These are phyloP conservation scores for Ustilago xerochloae DNA, from an alignment of 1,284 basidiomycete genomes.

Conservation along the genomic window DNA sequence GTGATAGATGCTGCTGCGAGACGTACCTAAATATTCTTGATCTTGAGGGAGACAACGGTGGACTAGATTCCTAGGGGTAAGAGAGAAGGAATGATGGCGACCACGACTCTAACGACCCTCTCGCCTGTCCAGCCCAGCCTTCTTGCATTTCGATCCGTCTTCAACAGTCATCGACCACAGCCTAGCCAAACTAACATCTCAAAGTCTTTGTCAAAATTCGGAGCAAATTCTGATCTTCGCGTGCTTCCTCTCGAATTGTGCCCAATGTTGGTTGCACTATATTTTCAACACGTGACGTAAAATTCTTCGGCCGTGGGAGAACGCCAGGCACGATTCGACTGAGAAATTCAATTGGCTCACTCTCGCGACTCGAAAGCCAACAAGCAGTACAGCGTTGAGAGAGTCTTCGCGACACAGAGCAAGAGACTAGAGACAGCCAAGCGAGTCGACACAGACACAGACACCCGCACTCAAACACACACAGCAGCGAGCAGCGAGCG, in stretches of 20 bases:
- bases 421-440: background rate
- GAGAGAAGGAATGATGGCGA: slow-evolving; percentile 37
- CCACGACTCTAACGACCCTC: slow-evolving; percentile 8
- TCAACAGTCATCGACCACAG: background rate
- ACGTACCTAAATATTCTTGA: slow-evolving; percentile 49
- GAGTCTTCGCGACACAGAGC: background rate
- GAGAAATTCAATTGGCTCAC: no score
- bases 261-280: no score
- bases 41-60: slow-evolving; percentile 49
- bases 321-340: no score
- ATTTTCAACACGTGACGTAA: no score
- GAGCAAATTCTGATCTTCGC: no score
- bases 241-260: no score
- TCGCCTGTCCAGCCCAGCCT: background rate
- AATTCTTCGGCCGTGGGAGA: no score
- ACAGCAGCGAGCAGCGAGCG: slow-evolving; percentile 4
- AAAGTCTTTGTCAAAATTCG: background rate
- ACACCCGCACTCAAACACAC: background rate
- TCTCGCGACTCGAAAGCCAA: background rate
- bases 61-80: slow-evolving; percentile 39
- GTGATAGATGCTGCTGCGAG: background rate
- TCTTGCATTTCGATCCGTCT: background rate
- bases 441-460: background rate
- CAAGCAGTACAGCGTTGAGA: no score
- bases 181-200: background rate